Percentiles rank a stretch among this genome's conserved stretches.
Evolutionary conservation across 75 land plant species (phyloP).

Genomic region (Pinus albicaulis): DNA sequence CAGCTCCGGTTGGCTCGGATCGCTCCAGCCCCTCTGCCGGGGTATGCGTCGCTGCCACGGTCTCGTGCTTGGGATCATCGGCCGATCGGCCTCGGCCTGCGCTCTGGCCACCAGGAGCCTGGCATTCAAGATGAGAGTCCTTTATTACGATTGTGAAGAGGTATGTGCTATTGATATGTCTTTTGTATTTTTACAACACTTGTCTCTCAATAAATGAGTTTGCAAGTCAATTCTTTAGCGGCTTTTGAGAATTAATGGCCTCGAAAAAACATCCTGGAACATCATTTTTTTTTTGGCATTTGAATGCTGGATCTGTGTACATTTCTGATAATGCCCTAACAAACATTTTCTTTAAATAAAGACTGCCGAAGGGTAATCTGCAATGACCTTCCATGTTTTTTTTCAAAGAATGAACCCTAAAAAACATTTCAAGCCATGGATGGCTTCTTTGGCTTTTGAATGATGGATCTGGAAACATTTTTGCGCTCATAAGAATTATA

Average conservation of each 20-base stretch:
- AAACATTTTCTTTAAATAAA: neutral
- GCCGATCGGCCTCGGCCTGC: constrained; percentile 84
- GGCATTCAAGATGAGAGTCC: constrained; percentile 89
- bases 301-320: neutral
- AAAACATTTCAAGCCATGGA: neutral
- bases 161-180: neutral
- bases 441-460: too few species aligned
- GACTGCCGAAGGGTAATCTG: too few species aligned
- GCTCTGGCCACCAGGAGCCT: constrained; percentile 79
- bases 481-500: too few species aligned
- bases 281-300: neutral
- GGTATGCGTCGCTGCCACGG: constrained; percentile 97
- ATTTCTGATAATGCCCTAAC: neutral
- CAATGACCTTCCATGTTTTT: too few species aligned
- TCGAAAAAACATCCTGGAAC: neutral
- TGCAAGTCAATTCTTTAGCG: neutral
- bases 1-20: constrained; percentile 92
- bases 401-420: neutral
- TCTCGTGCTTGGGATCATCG: constrained; percentile 92
- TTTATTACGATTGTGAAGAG: constrained; percentile 74
- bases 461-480: too few species aligned
- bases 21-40: constrained; percentile 88
- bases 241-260: neutral
- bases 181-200: neutral
- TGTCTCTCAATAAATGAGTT: too few species aligned